A percentile compares a stretch with the other conserved stretches of the same genome.
Conservation (phyloP, 2,329 filamentous ascomycete genomes). For the Coniochaeta hoffmannii region DNA sequence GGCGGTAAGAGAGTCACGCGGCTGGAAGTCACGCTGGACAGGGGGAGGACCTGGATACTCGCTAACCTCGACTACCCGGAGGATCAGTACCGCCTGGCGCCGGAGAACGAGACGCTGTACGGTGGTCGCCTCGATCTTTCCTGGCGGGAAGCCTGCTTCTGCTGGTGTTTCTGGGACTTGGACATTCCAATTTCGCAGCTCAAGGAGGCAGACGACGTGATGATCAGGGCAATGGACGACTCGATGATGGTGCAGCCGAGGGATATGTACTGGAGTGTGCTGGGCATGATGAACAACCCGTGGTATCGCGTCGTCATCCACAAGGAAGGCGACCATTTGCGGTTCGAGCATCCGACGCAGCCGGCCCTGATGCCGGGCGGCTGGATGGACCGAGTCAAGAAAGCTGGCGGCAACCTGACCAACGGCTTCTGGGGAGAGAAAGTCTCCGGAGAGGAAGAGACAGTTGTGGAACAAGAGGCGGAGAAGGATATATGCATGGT, state of each 20-base stretch:
- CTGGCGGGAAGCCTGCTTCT: conserved; percentile 76
- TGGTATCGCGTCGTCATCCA: conserved; percentile 81
- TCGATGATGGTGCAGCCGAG: conserved; percentile 77
- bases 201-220: conserved; percentile 58
- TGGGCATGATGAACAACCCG: conserved; percentile 98
- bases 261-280: conserved; percentile 93
- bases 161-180: conserved; percentile 88
- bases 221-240: conserved; percentile 86
- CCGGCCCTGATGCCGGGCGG: conserved; percentile 70
- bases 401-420: conserved; percentile 66
- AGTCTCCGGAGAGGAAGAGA: conserved; percentile 41
- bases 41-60: conserved; percentile 72
- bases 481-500: conserved; percentile 70
- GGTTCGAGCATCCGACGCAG: conserved; percentile 85
- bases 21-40: conserved; percentile 77
- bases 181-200: conserved; percentile 58
- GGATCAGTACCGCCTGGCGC: conserved; percentile 65
- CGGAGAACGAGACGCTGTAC: conserved; percentile 56
- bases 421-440: conserved; percentile 84
- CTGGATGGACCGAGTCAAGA: conserved; percentile 92
- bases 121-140: conserved; percentile 74
- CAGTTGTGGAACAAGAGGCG: conserved; percentile 35
- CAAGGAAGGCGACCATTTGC: conserved; percentile 54
- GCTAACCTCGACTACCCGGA: conserved; percentile 77
- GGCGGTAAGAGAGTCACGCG: conserved; percentile 78